Evolutionary conservation across 352 stramenopile genomes (phyloP).

Genomic region (Globisporangium spiculum): DNA sequence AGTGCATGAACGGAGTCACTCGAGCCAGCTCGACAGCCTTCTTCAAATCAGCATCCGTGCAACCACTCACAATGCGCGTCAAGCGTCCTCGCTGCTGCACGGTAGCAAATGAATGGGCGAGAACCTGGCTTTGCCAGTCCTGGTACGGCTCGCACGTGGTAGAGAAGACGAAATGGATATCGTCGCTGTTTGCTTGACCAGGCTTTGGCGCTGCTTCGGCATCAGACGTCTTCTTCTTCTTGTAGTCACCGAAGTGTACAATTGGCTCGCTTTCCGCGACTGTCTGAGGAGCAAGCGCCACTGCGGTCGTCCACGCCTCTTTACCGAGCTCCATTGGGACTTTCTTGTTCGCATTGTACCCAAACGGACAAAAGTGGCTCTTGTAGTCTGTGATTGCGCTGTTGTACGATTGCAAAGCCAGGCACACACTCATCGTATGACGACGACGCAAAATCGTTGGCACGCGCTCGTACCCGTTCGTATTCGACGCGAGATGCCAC

Average conservation of each 20-base stretch:
- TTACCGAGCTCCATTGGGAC: constrained; percentile 59
- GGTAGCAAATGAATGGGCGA: constrained; percentile 60
- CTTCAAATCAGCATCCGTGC: constrained; percentile 38
- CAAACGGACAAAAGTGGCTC: constrained; percentile 42
- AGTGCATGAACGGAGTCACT: constrained; percentile 35
- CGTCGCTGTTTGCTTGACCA: constrained; percentile 44
- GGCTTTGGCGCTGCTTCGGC: constrained; percentile 12
- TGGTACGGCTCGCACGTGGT: constrained; percentile 59
- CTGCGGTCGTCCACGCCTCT: constrained; percentile 38
- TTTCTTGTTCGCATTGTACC: constrained; percentile 70
- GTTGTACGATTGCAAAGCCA: constrained; percentile 74
- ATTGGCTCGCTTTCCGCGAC: constrained; percentile 27
- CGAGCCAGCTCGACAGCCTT: constrained; percentile 33
- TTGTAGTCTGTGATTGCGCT: constrained; percentile 55
- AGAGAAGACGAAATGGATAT: constrained; percentile 77
- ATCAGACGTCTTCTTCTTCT: constrained; percentile 24
- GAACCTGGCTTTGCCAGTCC: constrained; percentile 73
- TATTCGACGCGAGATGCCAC: constrained; percentile 73
- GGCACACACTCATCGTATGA: constrained; percentile 69
- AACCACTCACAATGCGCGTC: constrained; percentile 72
- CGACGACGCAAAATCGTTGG: constrained; percentile 76
- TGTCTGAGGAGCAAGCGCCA: constrained; percentile 33
- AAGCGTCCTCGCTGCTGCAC: constrained; percentile 57
- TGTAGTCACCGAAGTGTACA: constrained; percentile 52
- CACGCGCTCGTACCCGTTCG: constrained; percentile 71